phyloP scores from a whole-genome alignment of 1,139 yeast species.

The Wickerhamomyces sp. region DNA sequence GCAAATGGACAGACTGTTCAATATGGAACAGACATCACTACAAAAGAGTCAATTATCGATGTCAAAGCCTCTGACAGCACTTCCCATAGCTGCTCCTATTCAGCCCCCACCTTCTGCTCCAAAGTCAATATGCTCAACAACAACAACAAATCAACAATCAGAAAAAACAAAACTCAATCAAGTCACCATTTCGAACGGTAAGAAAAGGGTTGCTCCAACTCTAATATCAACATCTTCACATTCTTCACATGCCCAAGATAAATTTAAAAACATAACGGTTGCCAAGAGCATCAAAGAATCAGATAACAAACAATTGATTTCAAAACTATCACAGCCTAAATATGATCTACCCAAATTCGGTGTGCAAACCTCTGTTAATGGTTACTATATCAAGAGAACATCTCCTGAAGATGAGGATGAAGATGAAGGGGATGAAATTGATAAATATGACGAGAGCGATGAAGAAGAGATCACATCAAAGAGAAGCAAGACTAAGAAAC shows the following conservation, averaged over 20 bases:
- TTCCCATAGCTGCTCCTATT: conserved; percentile 3
- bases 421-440: conserved; percentile 25
- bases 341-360: conserved; percentile 33
- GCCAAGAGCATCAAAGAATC: conserved; percentile 7
- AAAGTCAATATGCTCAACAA: conserved; percentile 1
- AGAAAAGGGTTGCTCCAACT: conserved; percentile 81
- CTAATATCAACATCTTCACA: conserved; percentile 43
- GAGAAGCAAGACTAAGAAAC: conserved; percentile 6
- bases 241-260: conserved; percentile 6
- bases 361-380: conserved; percentile 28
- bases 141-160: conserved; percentile 16
- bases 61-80: not conserved
- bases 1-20: conserved; percentile 37
- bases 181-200: conserved; percentile 46
- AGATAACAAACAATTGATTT: conserved; percentile 6
- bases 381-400: conserved; percentile 32
- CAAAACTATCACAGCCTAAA: conserved; percentile 26
- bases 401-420: conserved; percentile 34
- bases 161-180: conserved; percentile 27
- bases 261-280: conserved; percentile 13
- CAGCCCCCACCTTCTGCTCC: not conserved
- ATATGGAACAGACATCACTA: conserved; percentile 16
- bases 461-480: conserved; percentile 24
- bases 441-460: conserved; percentile 31
- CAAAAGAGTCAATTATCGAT: conserved; percentile 2